Conservation (phyloP, 2,329 filamentous ascomycete species). For the Aureobasidium melanogenum region DNA sequence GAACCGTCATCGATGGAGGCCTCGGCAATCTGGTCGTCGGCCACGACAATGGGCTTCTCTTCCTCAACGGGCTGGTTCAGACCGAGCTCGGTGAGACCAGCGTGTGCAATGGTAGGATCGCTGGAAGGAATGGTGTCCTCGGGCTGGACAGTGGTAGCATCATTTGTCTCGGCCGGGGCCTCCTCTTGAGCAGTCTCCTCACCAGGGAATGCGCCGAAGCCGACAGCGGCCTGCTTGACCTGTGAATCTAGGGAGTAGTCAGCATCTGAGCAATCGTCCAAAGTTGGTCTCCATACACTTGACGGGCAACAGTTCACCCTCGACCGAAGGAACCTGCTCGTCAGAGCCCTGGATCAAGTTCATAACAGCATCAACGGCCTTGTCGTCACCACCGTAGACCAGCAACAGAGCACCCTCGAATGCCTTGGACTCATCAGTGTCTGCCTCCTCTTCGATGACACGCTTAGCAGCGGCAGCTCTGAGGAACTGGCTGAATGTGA, state of each 20-base stretch:
- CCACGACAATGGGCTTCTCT: slow-evolving; percentile 13
- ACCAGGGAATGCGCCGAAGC: slow-evolving; percentile 46
- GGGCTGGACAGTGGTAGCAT: slow-evolving; percentile 29
- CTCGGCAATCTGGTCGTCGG: slow-evolving; percentile 22
- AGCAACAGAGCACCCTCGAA: slow-evolving; percentile 71
- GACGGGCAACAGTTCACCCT: slow-evolving; percentile 55
- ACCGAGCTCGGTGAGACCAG: slow-evolving; percentile 59
- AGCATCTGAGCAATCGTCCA: background rate
- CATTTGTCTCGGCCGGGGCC: slow-evolving; percentile 24
- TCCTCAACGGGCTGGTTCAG: slow-evolving; percentile 24
- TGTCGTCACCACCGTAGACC: slow-evolving; percentile 70
- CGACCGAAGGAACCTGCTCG: slow-evolving; percentile 57
- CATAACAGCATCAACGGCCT: slow-evolving; percentile 63
- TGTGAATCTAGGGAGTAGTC: slow-evolving; percentile 24
- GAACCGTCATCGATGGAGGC: slow-evolving; percentile 32
- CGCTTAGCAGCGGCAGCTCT: slow-evolving; percentile 67
- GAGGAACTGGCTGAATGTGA: slow-evolving; percentile 70
- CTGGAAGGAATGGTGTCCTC: slow-evolving; percentile 28
- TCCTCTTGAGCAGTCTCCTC: slow-evolving; percentile 41
- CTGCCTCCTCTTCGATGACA: slow-evolving; percentile 56
- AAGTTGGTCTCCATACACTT: slow-evolving; percentile 53
- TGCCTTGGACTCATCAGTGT: slow-evolving; percentile 68
- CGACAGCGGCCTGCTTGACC: slow-evolving; percentile 32
- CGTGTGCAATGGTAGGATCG: slow-evolving; percentile 60
- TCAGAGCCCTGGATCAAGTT: slow-evolving; percentile 66